These are phyloP conservation scores for Nicotiana attenuata DNA, from an alignment of 257 asterid genomes.

Conservation along the genomic window DNA sequence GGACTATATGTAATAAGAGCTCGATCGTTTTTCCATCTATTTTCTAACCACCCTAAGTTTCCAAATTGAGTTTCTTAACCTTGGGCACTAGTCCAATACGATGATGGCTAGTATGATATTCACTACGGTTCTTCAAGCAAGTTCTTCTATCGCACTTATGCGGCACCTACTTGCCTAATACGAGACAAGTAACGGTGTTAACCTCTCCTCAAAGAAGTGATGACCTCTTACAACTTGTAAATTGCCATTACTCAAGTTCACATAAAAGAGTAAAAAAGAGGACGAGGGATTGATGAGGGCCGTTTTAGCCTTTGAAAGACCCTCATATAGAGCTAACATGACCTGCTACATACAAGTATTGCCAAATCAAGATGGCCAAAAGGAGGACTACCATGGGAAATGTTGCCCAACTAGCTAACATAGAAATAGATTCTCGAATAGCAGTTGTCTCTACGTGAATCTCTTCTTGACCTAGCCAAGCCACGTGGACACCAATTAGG, in stretches of 20 bases:
- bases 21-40: background rate
- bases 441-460: background rate
- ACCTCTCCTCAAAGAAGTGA: too few relatives aligned
- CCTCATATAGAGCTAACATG: too few relatives aligned
- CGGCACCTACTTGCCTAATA: background rate
- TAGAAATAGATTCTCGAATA: background rate
- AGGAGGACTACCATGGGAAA: background rate
- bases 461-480: background rate
- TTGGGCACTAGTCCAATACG: background rate
- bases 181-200: too few relatives aligned
- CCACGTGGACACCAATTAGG: background rate
- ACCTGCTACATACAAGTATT: background rate
- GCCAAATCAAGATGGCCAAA: background rate
- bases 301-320: too few relatives aligned
- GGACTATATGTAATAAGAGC: background rate
- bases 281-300: too few relatives aligned
- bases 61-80: background rate
- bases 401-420: background rate
- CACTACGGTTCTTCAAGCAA: background rate
- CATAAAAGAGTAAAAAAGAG: too few relatives aligned
- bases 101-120: background rate
- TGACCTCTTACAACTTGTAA: too few relatives aligned
- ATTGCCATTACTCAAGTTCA: too few relatives aligned
- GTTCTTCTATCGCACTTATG: background rate
- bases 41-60: background rate